Conservation (phyloP, 176 grass and related monocot genomes). For the Avena eriantha region DNA sequence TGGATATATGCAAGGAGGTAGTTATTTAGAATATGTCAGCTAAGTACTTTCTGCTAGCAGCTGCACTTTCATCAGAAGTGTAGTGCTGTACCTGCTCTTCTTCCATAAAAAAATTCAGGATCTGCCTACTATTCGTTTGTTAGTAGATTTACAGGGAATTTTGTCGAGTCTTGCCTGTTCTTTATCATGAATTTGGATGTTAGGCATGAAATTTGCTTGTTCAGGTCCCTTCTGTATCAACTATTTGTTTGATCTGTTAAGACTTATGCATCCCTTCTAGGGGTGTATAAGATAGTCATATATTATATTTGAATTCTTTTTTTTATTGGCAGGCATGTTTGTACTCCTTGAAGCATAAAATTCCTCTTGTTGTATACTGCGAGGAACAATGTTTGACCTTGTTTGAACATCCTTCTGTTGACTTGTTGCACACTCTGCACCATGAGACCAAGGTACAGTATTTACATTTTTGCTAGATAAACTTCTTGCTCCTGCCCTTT, state of each 20-base stretch:
- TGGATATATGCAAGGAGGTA: conserved; percentile 84
- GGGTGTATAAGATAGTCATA: neutral
- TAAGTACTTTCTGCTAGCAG: conserved; percentile 24
- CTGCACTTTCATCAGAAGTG: neutral
- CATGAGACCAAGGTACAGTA: conserved; percentile 78
- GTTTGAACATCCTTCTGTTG: conserved; percentile 75
- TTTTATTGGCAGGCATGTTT: conserved; percentile 68
- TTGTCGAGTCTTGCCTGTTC: neutral
- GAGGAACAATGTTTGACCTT: conserved; percentile 76
- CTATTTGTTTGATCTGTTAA: neutral
- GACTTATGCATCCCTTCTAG: conserved; percentile 4
- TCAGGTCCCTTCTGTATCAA: neutral
- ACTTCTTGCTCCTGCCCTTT: conserved; percentile 25
- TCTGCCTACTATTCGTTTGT: conserved; percentile 7
- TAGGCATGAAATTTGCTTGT: neutral
- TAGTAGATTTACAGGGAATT: conserved; percentile 10
- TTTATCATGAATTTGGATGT: conserved; percentile 27
- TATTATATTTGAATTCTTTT: conserved; percentile 16
- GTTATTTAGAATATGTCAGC: conserved; percentile 27
- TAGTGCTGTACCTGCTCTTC: neutral
- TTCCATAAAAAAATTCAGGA: neutral
- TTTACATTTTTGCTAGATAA: conserved; percentile 10
- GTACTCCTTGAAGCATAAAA: conserved; percentile 79
- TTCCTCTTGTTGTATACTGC: conserved; percentile 77
- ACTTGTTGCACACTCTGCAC: conserved; percentile 61